These are phyloP conservation scores for Arachnomyces sp. DNA, from an alignment of 2,329 filamentous ascomycete species.

Conservation along the genomic window DNA sequence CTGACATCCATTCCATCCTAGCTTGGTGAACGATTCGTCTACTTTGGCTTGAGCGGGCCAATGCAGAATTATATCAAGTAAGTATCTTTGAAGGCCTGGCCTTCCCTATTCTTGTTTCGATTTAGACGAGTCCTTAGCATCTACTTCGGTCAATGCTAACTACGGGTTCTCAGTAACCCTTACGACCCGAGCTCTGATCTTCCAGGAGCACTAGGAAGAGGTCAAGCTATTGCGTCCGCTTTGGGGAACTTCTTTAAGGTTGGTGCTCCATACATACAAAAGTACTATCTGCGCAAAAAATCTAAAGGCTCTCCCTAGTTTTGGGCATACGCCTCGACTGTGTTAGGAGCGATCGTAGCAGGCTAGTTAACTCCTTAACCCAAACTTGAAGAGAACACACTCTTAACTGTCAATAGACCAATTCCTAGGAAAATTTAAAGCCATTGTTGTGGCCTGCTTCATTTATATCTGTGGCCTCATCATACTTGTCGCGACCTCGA, in stretches of 20 bases:
- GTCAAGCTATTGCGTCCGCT: not conserved
- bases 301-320: conserved; percentile 28
- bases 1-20: too few species aligned
- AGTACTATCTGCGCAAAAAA: too few species aligned
- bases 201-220: conserved; percentile 29
- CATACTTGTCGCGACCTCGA: conserved; percentile 42
- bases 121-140: too few species aligned
- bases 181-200: conserved; percentile 16
- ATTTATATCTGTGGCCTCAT: conserved; percentile 47
- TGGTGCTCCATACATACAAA: too few species aligned
- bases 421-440: conserved; percentile 47
- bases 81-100: too few species aligned
- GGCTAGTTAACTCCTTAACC: conserved; percentile 13
- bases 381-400: too few species aligned
- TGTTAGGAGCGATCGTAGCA: conserved; percentile 42
- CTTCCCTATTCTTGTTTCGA: too few species aligned
- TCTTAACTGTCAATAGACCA: conserved; percentile 27
- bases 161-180: too few species aligned
- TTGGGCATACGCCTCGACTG: conserved; percentile 42
- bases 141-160: too few species aligned
- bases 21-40: conserved; percentile 22
- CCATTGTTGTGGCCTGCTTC: conserved; percentile 40
- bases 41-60: conserved; percentile 25
- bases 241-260: not conserved
- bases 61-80: conserved; percentile 28